Evolutionary conservation across 371 early-diverging fungal species (phyloP), one percentile per base, ranked within the genome.

Genomic region (Mucor racemosus): DNA sequence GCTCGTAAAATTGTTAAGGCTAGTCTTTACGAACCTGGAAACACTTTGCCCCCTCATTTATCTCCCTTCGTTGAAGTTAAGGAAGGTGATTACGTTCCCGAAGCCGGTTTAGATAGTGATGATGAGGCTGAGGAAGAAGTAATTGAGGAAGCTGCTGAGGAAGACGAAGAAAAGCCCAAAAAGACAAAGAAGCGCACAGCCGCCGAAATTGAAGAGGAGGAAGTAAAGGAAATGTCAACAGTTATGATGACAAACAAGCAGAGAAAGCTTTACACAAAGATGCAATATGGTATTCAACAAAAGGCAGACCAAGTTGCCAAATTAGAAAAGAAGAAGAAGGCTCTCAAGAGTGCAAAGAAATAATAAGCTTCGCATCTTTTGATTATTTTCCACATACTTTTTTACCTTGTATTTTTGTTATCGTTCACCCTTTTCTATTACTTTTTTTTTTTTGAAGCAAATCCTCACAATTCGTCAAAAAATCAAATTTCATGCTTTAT

Each of bases 171-270:
- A 67, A 81, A 87, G 68, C 74, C 84, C 46, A 69, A 81, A 72
- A 78, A 67, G 72, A 70, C 73, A 42, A 82, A 84, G 73, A 87
- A 87, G 79, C 79, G 84, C 46, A 80, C 88, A 8, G 86, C 85
- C 17, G 84, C 80, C 0, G 90, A 92, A 67, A 73, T 78, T n/a
- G 94, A 93, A 71, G 93, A 91, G 60, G 90, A 87, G 62, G 97
- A 98, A 73, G 80, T 76, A 44, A 89, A 94, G 84, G 92, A 91
- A 74, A 84, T 98, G 81, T 91, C 93, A 58, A 92, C 89, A 65
- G 92, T 92, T 48, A 94, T 98, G 95, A 95, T 98, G 94, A 86
- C 88, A 66, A 94, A 93, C 84, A 95, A 94, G 85, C 92, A 97
- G 70, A 85, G 89, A 75, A 90, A 91, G 74, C 76, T 95, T 68